Evolutionary conservation across 768 basidiomycete genomes (phyloP).

Genomic region (Phlebiopsis flavidoalba): DNA sequence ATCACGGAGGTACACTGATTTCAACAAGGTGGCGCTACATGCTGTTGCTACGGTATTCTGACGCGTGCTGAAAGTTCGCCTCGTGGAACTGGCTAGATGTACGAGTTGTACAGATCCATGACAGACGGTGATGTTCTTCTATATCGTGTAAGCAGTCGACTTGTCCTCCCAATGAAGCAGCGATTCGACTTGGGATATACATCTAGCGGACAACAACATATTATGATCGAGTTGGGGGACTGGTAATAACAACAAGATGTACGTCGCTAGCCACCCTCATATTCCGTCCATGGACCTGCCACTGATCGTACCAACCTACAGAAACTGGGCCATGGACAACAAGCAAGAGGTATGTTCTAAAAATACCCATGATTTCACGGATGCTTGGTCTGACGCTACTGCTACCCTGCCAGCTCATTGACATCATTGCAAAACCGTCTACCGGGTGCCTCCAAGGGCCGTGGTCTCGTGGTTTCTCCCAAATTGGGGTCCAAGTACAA

Average conservation of each 20-base stretch:
- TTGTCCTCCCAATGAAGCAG: background rate
- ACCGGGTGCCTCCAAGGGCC: slow-evolving; percentile 94
- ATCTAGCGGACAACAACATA: slow-evolving; percentile 99
- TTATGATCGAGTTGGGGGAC: slow-evolving; percentile 99
- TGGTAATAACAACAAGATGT: slow-evolving; percentile 99
- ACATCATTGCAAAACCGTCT: slow-evolving; percentile 98
- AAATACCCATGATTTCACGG: background rate
- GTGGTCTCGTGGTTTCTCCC: slow-evolving; percentile 95
- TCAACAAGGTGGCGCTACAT: slow-evolving; percentile 77
- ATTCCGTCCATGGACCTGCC: background rate
- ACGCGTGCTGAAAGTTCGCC: background rate
- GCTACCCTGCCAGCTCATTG: slow-evolving; percentile 68
- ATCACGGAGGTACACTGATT: slow-evolving; percentile 97
- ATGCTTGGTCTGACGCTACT: background rate
- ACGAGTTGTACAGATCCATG: slow-evolving; percentile 97
- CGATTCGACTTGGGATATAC: background rate
- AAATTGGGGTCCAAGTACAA: slow-evolving; percentile 70
- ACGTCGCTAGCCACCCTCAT: slow-evolving; percentile 25
- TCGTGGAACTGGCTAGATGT: slow-evolving; percentile 69
- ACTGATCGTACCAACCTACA: slow-evolving; percentile 27
- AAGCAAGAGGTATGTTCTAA: slow-evolving; percentile 79
- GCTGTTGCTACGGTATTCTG: background rate
- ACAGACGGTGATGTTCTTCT: slow-evolving; percentile 99
- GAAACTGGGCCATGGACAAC: slow-evolving; percentile 99
- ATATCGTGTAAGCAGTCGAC: slow-evolving; percentile 64